Percentiles rank a stretch among this genome's conserved stretches.
Evolutionary conservation across 2,329 filamentous ascomycete species (phyloP).

Genomic region (Alternaria gansuensis): DNA sequence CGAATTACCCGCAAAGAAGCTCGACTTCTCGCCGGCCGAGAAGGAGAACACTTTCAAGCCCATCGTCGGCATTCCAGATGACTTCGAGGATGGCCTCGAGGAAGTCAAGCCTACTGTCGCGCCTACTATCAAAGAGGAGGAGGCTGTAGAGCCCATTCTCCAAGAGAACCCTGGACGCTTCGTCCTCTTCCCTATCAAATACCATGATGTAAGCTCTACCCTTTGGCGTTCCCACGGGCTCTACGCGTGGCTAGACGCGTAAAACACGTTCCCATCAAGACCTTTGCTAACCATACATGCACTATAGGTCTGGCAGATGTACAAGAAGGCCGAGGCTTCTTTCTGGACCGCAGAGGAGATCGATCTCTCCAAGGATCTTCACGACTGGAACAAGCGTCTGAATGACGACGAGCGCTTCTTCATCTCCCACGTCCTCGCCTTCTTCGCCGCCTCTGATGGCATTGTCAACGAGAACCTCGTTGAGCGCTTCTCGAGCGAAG

Average conservation of each 20-base stretch:
- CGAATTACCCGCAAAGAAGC: conserved; percentile 89
- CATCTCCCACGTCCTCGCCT: conserved; percentile 96
- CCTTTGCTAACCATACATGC: conserved; percentile 41
- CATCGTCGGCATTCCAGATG: conserved; percentile 60
- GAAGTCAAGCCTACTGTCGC: conserved; percentile 64
- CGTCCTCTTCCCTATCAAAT: conserved; percentile 98
- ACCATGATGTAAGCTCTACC: conserved; percentile 83
- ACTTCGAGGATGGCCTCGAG: conserved; percentile 50
- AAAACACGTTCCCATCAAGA: conserved; percentile 44
- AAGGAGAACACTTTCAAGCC: conserved; percentile 82
- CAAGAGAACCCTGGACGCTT: conserved; percentile 97
- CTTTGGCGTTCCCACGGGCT: conserved; percentile 17
- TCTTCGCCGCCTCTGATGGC: conserved; percentile 98
- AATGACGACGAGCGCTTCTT: conserved; percentile 98
- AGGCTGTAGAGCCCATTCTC: conserved; percentile 87
- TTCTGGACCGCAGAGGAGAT: conserved; percentile 99
- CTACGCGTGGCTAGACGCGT: conserved; percentile 69
- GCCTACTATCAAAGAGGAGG: conserved; percentile 66
- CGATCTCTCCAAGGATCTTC: conserved; percentile 96
- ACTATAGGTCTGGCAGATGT: conserved; percentile 97
- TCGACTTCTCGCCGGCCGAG: conserved; percentile 74
- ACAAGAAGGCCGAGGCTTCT: conserved; percentile 99
- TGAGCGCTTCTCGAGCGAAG: conserved; percentile 95
- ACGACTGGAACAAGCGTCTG: conserved; percentile 98
- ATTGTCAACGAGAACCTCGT: conserved; percentile 99